Evolutionary conservation across 2,329 filamentous ascomycete genomes (phyloP).

Genomic region (Whalleya microplaca): DNA sequence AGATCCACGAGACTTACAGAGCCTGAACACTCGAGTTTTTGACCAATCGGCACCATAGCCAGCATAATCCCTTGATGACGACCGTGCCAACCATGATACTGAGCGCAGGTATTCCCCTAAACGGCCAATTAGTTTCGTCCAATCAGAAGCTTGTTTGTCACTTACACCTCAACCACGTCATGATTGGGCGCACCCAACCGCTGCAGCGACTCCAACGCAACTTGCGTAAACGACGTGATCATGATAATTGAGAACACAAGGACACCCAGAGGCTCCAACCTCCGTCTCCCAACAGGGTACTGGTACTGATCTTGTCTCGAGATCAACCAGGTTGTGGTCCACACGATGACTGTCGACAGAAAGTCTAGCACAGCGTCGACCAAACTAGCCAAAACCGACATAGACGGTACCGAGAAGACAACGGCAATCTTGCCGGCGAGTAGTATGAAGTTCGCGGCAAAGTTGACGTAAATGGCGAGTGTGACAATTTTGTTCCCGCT

Average conservation of each 20-base stretch:
- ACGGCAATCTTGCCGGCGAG: conserved; percentile 78
- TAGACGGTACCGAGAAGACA: conserved; percentile 75
- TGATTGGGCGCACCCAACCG: conserved; percentile 65
- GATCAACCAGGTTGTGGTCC: conserved; percentile 76
- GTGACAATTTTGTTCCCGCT: conserved; percentile 76
- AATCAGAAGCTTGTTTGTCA: neutral
- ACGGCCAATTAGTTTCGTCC: conserved; percentile 9
- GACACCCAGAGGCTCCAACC: conserved; percentile 78
- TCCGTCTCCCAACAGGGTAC: conserved; percentile 77
- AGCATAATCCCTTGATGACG: conserved; percentile 79
- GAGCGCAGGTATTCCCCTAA: conserved; percentile 67
- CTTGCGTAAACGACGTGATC: conserved; percentile 83
- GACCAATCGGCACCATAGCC: conserved; percentile 85
- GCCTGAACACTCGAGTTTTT: conserved; percentile 87
- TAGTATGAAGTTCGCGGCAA: conserved; percentile 75
- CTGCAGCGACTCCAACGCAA: conserved; percentile 70
- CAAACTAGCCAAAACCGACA: conserved; percentile 78
- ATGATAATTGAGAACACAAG: conserved; percentile 84
- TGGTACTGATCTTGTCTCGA: conserved; percentile 73
- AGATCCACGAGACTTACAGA: conserved; percentile 50
- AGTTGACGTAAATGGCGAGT: conserved; percentile 86
- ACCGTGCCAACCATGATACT: conserved; percentile 82
- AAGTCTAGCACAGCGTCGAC: conserved; percentile 83
- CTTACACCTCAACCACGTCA: conserved; percentile 68
- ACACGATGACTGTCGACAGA: conserved; percentile 79